These are phyloP conservation scores for Hypoxylon sp. DNA, from an alignment of 2,329 filamentous ascomycete species.

Conservation along the genomic window DNA sequence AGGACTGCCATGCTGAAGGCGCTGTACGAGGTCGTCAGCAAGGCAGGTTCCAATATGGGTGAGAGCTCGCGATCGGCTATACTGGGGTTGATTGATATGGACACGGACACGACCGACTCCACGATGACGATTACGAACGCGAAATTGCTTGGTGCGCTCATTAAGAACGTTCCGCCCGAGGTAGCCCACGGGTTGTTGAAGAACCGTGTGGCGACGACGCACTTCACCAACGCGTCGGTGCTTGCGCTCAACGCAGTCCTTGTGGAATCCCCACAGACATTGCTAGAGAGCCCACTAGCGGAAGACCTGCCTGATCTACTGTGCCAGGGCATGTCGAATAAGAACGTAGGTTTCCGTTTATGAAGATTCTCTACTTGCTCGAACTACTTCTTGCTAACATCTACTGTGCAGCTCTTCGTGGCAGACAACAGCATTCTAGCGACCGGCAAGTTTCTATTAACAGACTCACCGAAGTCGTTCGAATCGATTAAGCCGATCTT, in stretches of 20 bases:
- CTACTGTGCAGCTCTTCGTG: constrained; percentile 73
- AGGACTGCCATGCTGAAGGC: constrained; percentile 97
- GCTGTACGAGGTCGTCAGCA: constrained; percentile 94
- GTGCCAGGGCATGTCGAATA: constrained; percentile 81
- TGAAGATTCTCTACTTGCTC: constrained; percentile 29
- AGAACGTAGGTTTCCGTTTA: constrained; percentile 69
- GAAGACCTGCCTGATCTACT: constrained; percentile 84
- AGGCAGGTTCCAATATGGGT: constrained; percentile 94
- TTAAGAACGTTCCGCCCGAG: constrained; percentile 85
- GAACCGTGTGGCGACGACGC: constrained; percentile 81
- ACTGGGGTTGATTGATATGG: constrained; percentile 87
- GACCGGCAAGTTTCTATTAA: constrained; percentile 88
- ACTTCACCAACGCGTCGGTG: constrained; percentile 82
- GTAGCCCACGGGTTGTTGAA: constrained; percentile 70
- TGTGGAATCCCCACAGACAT: constrained; percentile 78
- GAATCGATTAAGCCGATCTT: constrained; percentile 85
- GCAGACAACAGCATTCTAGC: constrained; percentile 90
- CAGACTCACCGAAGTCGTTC: constrained; percentile 75
- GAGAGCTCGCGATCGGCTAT: constrained; percentile 90
- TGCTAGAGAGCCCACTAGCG: constrained; percentile 74
- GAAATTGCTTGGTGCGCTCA: constrained; percentile 87
- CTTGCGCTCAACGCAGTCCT: constrained; percentile 91
- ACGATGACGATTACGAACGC: constrained; percentile 90
- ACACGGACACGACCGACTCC: constrained; percentile 79
- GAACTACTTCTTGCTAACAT: constrained; percentile 16